These are phyloP conservation scores for Ophiostoma novo-ulmi DNA, from an alignment of 2,329 filamentous ascomycete genomes.

Conservation along the genomic window DNA sequence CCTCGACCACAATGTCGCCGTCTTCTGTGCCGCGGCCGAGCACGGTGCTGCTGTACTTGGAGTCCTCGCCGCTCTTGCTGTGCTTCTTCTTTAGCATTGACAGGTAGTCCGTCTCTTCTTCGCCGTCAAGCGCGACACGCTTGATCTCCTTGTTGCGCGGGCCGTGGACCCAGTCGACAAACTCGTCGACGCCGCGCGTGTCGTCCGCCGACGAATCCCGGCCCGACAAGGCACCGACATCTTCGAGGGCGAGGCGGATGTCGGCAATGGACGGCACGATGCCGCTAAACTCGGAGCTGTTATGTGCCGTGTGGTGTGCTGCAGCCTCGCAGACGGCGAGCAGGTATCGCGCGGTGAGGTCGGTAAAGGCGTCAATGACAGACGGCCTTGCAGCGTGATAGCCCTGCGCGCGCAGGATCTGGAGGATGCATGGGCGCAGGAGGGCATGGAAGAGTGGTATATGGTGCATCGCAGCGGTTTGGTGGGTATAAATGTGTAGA, in stretches of 20 bases:
- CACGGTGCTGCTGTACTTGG: conserved; percentile 77
- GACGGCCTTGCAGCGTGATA: conserved; percentile 78
- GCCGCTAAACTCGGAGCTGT: conserved; percentile 60
- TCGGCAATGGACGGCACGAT: conserved; percentile 65
- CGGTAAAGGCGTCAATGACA: conserved; percentile 81
- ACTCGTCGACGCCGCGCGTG: conserved; percentile 67
- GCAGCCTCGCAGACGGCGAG: conserved; percentile 67
- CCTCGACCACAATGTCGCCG: conserved; percentile 68
- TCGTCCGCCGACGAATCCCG: conserved; percentile 68
- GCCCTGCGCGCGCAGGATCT: conserved; percentile 85
- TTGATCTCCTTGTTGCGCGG: conserved; percentile 72
- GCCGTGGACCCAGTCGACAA: conserved; percentile 73
- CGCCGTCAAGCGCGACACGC: conserved; percentile 68
- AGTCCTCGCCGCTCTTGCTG: conserved; percentile 81
- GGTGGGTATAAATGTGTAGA: neutral
- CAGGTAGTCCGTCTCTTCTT: conserved; percentile 63
- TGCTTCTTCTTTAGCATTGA: conserved; percentile 88
- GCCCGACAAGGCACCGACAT: conserved; percentile 69
- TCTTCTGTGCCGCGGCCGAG: conserved; percentile 56
- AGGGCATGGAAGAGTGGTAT: conserved; percentile 63
- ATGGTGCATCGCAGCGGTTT: conserved; percentile 40
- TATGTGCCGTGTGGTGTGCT: conserved; percentile 64
- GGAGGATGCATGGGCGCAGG: conserved; percentile 78
- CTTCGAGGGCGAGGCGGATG: conserved; percentile 77
- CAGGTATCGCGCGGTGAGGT: conserved; percentile 78